Percentiles rank a stretch among this genome's conserved stretches.
phyloP scores from a whole-genome alignment of 768 basidiomycete genomes.

The Gloeophyllum trabeum region DNA sequence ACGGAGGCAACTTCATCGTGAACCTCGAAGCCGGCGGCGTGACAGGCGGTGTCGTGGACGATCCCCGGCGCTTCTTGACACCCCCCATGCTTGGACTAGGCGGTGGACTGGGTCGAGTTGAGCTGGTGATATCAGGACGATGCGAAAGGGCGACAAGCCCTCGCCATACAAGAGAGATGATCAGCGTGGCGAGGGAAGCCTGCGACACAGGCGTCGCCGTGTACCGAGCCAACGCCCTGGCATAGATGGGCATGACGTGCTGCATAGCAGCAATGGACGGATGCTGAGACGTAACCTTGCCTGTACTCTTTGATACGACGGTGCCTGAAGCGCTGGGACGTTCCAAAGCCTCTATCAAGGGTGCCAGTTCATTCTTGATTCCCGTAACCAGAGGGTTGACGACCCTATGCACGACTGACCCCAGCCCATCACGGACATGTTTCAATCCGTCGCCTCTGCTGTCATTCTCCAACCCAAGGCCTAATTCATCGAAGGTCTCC shows the following conservation, averaged over 20 bases:
- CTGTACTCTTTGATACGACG: background rate
- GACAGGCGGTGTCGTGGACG: constrained; percentile 36
- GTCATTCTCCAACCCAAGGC: constrained; percentile 51
- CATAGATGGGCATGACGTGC: constrained; percentile 49
- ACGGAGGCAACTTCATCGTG: constrained; percentile 52
- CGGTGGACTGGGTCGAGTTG: constrained; percentile 25
- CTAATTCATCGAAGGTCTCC: constrained; percentile 55
- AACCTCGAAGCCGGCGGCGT: constrained; percentile 51
- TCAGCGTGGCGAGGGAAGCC: constrained; percentile 50
- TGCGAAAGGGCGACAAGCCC: constrained; percentile 61
- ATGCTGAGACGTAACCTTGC: constrained; percentile 22
- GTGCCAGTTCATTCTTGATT: constrained; percentile 49
- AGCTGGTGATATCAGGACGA: constrained; percentile 32
- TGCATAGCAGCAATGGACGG: constrained; percentile 52
- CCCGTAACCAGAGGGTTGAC: constrained; percentile 50
- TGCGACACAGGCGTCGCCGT: constrained; percentile 44
- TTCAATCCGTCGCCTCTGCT: constrained; percentile 58
- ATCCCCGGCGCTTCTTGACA: constrained; percentile 28
- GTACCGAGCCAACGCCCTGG: constrained; percentile 44
- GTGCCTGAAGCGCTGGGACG: constrained; percentile 18
- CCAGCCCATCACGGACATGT: constrained; percentile 55
- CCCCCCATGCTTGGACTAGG: constrained; percentile 23
- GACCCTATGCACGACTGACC: constrained; percentile 56
- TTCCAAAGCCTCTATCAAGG: constrained; percentile 56
- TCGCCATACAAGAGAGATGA: constrained; percentile 69